Conservation (phyloP, 2,329 filamentous ascomycete species). For the Penicillium hordei region DNA sequence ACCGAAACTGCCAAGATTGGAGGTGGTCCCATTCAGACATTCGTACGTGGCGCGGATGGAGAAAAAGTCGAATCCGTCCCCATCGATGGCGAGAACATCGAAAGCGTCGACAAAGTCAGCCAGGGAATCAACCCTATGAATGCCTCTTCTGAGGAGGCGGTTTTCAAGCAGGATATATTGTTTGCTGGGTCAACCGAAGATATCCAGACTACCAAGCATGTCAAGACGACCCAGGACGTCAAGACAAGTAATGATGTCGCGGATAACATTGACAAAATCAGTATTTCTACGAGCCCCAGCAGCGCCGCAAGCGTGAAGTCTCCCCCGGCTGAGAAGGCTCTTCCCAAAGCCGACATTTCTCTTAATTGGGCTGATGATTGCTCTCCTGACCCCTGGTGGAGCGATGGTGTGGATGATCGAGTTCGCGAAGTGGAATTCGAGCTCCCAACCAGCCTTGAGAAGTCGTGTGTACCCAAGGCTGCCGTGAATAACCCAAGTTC, state of each 20-base stretch:
- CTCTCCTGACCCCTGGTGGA: not conserved
- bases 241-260: not conserved
- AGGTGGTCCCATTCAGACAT: not conserved
- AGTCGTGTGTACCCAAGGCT: conserved; percentile 32
- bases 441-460: conserved; percentile 72
- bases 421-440: conserved; percentile 64
- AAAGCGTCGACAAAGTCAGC: not conserved
- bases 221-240: conserved; percentile 3
- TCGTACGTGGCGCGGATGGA: not conserved
- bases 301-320: not conserved
- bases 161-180: no score
- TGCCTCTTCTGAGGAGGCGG: not conserved
- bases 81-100: not conserved
- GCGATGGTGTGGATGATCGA: conserved; percentile 22
- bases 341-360: not conserved
- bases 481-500: not conserved
- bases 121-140: not conserved
- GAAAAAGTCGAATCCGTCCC: conserved; percentile 17
- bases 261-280: conserved; percentile 6
- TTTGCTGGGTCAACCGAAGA: not conserved
- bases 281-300: conserved; percentile 1
- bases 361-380: not conserved
- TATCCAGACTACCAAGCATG: not conserved
- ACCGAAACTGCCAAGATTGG: not conserved
- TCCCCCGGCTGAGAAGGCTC: not conserved